phyloP scores from a whole-genome alignment of 78 protist species.

The Dictyostelium capitatum region DNA sequence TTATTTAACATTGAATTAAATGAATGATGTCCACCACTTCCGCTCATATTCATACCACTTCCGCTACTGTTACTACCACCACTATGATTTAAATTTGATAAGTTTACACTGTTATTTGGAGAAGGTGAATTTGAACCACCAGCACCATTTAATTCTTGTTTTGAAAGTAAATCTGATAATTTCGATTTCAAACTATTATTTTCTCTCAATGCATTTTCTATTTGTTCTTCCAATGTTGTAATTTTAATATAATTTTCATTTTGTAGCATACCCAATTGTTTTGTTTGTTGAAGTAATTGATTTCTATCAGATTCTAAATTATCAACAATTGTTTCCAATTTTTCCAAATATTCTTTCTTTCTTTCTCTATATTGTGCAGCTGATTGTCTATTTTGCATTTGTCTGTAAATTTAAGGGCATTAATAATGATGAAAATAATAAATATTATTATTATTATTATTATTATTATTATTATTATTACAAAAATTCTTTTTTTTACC shows the following conservation, averaged over 20 bases:
- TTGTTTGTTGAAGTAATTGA: slow-evolving; percentile 45
- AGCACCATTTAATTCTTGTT: background rate
- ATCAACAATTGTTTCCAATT: slow-evolving; percentile 62
- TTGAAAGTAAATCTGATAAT: slow-evolving; percentile 17
- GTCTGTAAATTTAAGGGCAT: too few relatives aligned
- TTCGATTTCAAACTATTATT: slow-evolving; percentile 37
- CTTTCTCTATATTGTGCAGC: slow-evolving; percentile 80
- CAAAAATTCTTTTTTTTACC: background rate
- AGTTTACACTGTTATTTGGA: slow-evolving; percentile 4
- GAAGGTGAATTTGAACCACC: background rate
- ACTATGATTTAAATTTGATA: background rate
- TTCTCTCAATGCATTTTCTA: slow-evolving; percentile 36
- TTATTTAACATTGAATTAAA: background rate
- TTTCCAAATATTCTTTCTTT: slow-evolving; percentile 70
- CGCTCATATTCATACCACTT: background rate
- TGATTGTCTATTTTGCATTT: slow-evolving; percentile 79
- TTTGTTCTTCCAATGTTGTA: slow-evolving; percentile 33
- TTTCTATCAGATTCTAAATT: slow-evolving; percentile 66
- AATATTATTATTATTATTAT: too few relatives aligned
- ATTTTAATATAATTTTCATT: slow-evolving; percentile 52
- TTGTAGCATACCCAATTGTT: slow-evolving; percentile 21
- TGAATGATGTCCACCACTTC: background rate
- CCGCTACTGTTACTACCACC: background rate
- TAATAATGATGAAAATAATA: background rate
- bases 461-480: background rate